Evolutionary conservation across 768 basidiomycete genomes (phyloP).

Genomic region (Hericium rajendrae): DNA sequence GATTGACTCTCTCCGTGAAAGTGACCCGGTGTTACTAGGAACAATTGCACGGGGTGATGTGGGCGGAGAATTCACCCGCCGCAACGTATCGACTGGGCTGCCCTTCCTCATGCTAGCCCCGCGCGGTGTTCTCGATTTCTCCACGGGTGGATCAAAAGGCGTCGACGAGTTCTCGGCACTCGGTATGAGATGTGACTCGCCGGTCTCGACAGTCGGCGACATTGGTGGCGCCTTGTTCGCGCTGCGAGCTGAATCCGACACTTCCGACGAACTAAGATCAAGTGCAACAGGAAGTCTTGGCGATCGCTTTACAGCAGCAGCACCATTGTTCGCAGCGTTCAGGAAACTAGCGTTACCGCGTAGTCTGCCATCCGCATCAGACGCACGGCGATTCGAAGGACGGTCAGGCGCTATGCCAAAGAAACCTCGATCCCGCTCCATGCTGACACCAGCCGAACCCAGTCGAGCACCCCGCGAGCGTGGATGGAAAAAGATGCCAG

Average conservation of each 20-base stretch:
- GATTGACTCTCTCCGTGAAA: conserved; percentile 1
- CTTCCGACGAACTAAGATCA: not conserved
- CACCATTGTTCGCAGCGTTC: not conserved
- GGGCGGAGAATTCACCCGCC: not conserved
- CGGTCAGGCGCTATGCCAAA: not conserved
- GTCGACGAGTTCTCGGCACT: not conserved
- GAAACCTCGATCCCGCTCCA: conserved; percentile 2
- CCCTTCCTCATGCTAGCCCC: not conserved
- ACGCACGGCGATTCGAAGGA: not conserved
- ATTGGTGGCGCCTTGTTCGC: not conserved
- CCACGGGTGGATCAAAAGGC: not conserved
- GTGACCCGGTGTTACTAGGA: not conserved
- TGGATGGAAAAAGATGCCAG: conserved; percentile 96
- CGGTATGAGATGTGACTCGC: not conserved
- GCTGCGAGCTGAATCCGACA: not conserved
- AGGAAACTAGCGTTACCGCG: not conserved
- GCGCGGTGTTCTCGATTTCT: not conserved
- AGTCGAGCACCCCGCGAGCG: conserved; percentile 15
- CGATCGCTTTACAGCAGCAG: not conserved
- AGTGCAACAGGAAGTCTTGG: not conserved
- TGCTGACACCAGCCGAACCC: conserved; percentile 4
- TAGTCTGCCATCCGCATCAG: not conserved
- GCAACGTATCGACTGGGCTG: not conserved
- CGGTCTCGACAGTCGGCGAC: not conserved
- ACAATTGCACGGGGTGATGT: not conserved